Evolutionary conservation across 129 eudicot species (phyloP), one percentile per base, ranked within the genome.

Genomic region (Tagetes erecta): DNA sequence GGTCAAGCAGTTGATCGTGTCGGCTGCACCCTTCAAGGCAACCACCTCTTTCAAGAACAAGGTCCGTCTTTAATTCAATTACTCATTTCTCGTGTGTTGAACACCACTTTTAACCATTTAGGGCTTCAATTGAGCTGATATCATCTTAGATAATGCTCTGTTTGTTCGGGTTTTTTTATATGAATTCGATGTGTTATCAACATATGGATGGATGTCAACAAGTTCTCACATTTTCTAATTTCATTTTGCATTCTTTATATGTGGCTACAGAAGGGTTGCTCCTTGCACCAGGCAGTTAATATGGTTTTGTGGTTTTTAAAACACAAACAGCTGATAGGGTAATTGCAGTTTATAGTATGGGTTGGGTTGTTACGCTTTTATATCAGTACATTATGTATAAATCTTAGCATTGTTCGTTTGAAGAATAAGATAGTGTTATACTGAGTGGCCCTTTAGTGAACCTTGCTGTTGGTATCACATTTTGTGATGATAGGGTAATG

Each of bases 1-100:
- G 98, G 98, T 66, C 98, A 93, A 83, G 91, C 96, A 56, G 80
- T 93, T 49, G 98, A 93, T 90, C 98, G 98, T 50, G 91, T 86
- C 60, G 98, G 98, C 71, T 82, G 86, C 77, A 85, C 85, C 74
- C 92, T 93, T 41, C 98, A 90, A 77, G 98, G 95, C 68, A 87
- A 70, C 78, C 81, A 93, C 73, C 75, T 79, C 72, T 90, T 93
- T 79, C 85, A 87, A 63, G 98, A 93, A 84, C 88, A 87, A 47
- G 80, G 98, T 93, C 60, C 42, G 35, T 40, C 12, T 3, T 4
- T 10, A 13, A 68, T 36, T 20, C 27, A 20, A 20, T 20, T 20
- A 20, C 27, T 20, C 27, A 20, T 20, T 20, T 20, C 27, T 20
- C 27, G 27, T 20, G 27, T 68, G 80, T 66, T 49, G 2, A 56